Conservation (phyloP, 2,329 filamentous ascomycete genomes). For the Scedosporium apiospermum region DNA sequence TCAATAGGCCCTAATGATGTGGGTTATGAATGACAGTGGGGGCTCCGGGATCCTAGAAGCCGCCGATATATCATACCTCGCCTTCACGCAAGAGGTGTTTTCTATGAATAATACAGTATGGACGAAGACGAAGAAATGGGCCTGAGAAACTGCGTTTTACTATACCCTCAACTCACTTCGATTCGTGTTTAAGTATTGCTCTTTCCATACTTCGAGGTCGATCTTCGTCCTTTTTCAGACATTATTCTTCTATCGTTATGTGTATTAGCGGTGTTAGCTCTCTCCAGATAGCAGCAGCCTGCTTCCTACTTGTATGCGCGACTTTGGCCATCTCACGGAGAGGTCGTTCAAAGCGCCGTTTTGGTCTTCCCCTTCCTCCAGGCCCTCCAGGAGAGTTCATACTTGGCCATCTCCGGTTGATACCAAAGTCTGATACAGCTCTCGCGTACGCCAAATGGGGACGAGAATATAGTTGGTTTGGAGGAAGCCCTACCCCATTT, state of each 20-base stretch:
- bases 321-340: background rate
- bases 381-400: constrained; percentile 19
- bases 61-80: too few species aligned
- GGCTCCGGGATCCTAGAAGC: too few species aligned
- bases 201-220: too few species aligned
- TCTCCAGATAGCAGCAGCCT: background rate
- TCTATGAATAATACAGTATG: too few species aligned
- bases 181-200: too few species aligned
- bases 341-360: background rate
- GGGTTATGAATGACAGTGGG: background rate
- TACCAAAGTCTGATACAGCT: constrained; percentile 17
- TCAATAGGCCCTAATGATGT: background rate
- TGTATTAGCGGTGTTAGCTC: too few species aligned
- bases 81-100: too few species aligned
- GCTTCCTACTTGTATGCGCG: background rate
- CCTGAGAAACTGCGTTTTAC: too few species aligned
- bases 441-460: constrained; percentile 17
- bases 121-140: too few species aligned
- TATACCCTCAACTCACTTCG: too few species aligned
- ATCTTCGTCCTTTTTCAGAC: too few species aligned
- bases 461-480: constrained; percentile 16
- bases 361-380: constrained; percentile 10
- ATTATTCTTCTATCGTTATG: too few species aligned
- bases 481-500: background rate
- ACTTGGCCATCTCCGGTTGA: constrained; percentile 17